These are phyloP conservation scores for Trichoderma cornu-damae DNA, from an alignment of 2,329 filamentous ascomycete genomes.

Conservation along the genomic window DNA sequence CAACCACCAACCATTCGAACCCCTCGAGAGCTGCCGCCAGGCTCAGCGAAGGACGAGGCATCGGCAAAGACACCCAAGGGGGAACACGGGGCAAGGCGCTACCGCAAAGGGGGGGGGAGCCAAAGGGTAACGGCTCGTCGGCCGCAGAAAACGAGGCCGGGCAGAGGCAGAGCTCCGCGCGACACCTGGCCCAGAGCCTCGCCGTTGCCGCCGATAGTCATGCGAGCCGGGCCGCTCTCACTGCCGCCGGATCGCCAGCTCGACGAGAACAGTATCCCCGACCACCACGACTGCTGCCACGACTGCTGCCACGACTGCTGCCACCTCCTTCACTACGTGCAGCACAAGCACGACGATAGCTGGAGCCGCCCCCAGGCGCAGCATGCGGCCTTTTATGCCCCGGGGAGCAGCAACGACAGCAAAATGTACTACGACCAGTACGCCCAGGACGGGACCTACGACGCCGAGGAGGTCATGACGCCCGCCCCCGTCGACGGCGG, in stretches of 20 bases:
- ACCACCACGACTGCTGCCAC: not conserved
- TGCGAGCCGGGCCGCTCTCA: slow-evolving; percentile 19
- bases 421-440: not conserved
- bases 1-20: not conserved
- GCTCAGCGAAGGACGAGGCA: not conserved
- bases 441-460: not conserved
- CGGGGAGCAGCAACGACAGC: not conserved
- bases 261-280: not conserved
- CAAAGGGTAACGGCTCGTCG: slow-evolving; percentile 1
- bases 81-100: not conserved
- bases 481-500: not conserved
- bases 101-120: not conserved
- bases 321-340: not conserved
- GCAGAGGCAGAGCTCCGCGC: slow-evolving; percentile 2
- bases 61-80: not conserved
- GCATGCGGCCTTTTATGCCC: slow-evolving; percentile 14
- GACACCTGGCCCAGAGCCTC: slow-evolving; percentile 5
- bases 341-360: not conserved
- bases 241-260: slow-evolving; percentile 16
- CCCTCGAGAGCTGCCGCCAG: not conserved
- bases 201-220: slow-evolving; percentile 19
- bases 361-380: slow-evolving; percentile 4
- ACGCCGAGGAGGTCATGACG: slow-evolving; percentile 12
- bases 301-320: not conserved
- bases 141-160: slow-evolving; percentile 1